phyloP scores from a whole-genome alignment of 352 stramenopile genomes.

The Phytophthora sp. region DNA sequence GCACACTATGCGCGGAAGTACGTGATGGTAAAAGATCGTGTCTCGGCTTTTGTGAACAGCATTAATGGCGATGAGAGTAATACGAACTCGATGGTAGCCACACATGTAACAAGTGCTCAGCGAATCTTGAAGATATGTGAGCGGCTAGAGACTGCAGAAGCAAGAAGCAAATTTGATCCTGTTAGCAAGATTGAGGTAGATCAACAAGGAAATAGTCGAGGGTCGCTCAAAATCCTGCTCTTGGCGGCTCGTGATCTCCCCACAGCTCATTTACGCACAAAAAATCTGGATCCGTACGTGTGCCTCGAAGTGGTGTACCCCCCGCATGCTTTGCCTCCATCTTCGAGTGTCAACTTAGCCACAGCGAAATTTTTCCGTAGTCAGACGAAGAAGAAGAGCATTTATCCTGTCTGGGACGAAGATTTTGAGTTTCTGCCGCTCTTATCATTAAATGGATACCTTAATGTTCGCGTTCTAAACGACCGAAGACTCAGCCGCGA shows the following conservation, averaged over 20 bases:
- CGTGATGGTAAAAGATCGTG: constrained; percentile 40
- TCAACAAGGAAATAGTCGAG: constrained; percentile 50
- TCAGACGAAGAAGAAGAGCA: constrained; percentile 70
- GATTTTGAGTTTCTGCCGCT: constrained; percentile 71
- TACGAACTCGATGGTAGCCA: not conserved
- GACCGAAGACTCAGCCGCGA: constrained; percentile 71
- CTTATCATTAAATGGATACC: constrained; percentile 66
- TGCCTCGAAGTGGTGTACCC: constrained; percentile 70
- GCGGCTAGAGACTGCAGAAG: constrained; percentile 48
- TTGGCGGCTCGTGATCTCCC: constrained; percentile 60
- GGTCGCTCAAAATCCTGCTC: constrained; percentile 59
- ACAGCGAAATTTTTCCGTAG: constrained; percentile 49
- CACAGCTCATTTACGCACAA: constrained; percentile 65
- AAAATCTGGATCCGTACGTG: constrained; percentile 79
- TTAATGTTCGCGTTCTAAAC: constrained; percentile 73
- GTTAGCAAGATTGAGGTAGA: constrained; percentile 74
- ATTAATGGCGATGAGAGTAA: constrained; percentile 10
- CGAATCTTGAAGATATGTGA: constrained; percentile 69
- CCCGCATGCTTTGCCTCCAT: constrained; percentile 22
- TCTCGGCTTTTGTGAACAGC: constrained; percentile 23
- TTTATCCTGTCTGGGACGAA: constrained; percentile 85
- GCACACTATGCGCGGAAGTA: constrained; percentile 55
- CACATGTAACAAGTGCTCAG: constrained; percentile 36
- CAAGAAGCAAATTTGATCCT: constrained; percentile 52
- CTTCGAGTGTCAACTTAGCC: constrained; percentile 3